Percentiles rank a stretch among this genome's conserved stretches.
Conservation (phyloP, 441 rosid genomes). For the Cnidoscolus chayamansa region DNA sequence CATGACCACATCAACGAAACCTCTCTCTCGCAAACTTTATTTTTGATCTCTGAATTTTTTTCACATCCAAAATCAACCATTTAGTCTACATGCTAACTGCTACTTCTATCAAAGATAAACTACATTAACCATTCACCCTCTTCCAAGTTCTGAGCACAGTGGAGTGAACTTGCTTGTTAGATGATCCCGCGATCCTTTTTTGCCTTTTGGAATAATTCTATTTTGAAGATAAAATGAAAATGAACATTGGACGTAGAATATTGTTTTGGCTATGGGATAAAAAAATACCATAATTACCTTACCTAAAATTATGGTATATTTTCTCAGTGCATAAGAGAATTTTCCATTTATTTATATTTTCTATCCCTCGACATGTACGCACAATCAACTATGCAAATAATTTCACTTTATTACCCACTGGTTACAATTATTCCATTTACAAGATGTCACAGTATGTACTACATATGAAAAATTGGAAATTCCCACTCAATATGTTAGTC, state of each 20-base stretch:
- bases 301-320: too few relatives aligned
- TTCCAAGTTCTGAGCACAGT: background rate
- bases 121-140: background rate
- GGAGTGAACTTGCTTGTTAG: background rate
- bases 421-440: background rate
- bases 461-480: background rate
- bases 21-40: background rate
- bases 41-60: background rate
- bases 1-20: background rate
- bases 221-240: background rate
- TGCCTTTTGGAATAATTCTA: background rate
- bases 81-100: background rate
- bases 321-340: too few relatives aligned
- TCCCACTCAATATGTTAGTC: background rate
- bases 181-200: background rate
- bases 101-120: too few relatives aligned
- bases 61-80: background rate
- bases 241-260: background rate
- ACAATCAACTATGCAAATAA: background rate
- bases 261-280: background rate
- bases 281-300: background rate
- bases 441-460: background rate
- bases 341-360: too few relatives aligned
- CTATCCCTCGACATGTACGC: background rate
- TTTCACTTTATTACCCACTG: background rate